A percentile compares a stretch with the other conserved stretches of the same genome.
Conservation (phyloP, 1,284 basidiomycete species). For the Apiotrichum montevideense region DNA sequence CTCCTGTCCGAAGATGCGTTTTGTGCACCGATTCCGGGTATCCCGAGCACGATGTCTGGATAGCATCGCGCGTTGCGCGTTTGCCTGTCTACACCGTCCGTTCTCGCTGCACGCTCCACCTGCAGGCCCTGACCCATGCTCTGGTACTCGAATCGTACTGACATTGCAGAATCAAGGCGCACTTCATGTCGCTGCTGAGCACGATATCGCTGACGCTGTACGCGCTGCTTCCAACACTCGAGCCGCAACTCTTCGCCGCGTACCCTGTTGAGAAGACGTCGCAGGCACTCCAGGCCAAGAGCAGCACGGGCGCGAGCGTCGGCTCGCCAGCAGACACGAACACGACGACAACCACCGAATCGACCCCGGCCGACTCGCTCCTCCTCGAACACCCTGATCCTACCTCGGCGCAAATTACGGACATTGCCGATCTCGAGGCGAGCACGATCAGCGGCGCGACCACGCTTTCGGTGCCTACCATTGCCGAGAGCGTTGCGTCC, state of each 20-base stretch:
- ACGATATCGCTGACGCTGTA: slow-evolving; percentile 46
- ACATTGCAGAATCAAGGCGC: slow-evolving; percentile 36
- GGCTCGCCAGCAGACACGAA: slow-evolving; percentile 11
- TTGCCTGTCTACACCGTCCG: too few species aligned
- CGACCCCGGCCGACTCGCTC: slow-evolving; percentile 23
- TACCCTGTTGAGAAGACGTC: slow-evolving; percentile 40
- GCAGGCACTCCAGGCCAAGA: slow-evolving; percentile 29
- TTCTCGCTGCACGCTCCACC: too few species aligned
- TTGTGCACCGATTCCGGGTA: too few species aligned
- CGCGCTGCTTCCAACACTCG: slow-evolving; percentile 43
- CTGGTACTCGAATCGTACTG: not conserved
- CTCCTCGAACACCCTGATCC: slow-evolving; percentile 15
- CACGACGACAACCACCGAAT: slow-evolving; percentile 13
- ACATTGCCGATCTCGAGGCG: not conserved
- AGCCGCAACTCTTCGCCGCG: slow-evolving; percentile 33
- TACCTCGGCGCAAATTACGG: not conserved
- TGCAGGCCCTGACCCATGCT: too few species aligned
- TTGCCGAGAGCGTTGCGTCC: slow-evolving; percentile 8
- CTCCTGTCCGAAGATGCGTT: too few species aligned
- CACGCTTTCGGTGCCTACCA: not conserved
- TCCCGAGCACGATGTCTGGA: too few species aligned
- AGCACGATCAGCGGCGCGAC: not conserved
- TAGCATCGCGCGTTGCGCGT: too few species aligned
- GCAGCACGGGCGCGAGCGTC: not conserved
- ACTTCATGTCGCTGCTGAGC: slow-evolving; percentile 42